Evolutionary conservation across 495 filamentous ascomycete genomes (phyloP).

Genomic region (Penicillium coffeae): DNA sequence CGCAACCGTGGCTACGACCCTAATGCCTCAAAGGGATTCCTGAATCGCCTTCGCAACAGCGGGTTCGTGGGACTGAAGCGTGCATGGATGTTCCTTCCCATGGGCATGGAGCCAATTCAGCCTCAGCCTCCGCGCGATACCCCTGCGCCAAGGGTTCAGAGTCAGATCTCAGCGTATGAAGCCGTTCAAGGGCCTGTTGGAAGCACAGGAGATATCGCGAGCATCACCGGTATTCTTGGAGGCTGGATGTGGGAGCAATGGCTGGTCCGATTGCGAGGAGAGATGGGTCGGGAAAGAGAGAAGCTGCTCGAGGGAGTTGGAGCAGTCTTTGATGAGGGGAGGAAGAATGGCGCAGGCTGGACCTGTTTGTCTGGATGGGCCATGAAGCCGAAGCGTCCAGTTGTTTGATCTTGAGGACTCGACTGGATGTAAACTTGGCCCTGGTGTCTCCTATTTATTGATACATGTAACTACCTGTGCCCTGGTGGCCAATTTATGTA

Average conservation of each 20-base stretch:
- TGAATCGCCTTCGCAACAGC: conserved; percentile 65
- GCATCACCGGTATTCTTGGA: conserved; percentile 75
- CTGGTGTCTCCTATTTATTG: neutral
- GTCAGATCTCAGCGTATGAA: conserved; percentile 45
- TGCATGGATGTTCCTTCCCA: conserved; percentile 85
- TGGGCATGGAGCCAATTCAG: conserved; percentile 61
- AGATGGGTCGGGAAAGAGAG: conserved; percentile 67
- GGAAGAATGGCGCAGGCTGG: conserved; percentile 76
- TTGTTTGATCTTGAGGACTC: conserved; percentile 1
- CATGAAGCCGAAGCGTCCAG: conserved; percentile 64
- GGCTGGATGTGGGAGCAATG: conserved; percentile 96
- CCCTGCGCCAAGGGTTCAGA: conserved; percentile 51
- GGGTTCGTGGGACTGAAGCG: conserved; percentile 79
- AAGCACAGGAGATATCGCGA: conserved; percentile 67
- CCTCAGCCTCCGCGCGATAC: conserved; percentile 43
- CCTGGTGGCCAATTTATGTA: conserved; percentile 16
- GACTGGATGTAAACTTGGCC: neutral
- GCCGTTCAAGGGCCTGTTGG: conserved; percentile 68
- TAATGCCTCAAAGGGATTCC: conserved; percentile 70
- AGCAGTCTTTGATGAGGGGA: conserved; percentile 78
- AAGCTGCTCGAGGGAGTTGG: conserved; percentile 73
- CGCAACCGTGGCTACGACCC: conserved; percentile 86
- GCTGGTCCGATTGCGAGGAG: conserved; percentile 80
- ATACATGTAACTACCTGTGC: conserved; percentile 14
- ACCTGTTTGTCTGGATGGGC: conserved; percentile 83